Evolutionary conservation across 2,329 filamentous ascomycete species (phyloP).

Genomic region (Colletotrichum sansevieriae): DNA sequence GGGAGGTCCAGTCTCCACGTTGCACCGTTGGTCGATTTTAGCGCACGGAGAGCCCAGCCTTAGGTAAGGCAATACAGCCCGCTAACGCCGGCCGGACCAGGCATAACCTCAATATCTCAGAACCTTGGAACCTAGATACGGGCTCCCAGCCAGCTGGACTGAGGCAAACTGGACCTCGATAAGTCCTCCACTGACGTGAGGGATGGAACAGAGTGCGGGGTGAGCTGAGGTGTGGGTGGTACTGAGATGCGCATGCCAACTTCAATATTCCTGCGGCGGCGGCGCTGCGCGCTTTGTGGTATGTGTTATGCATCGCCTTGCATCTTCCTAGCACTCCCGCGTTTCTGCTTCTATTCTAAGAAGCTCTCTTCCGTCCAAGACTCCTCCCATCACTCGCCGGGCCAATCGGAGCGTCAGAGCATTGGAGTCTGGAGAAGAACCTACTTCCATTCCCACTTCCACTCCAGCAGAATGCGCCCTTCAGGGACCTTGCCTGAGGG

Average conservation of each 20-base stretch:
- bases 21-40: background rate
- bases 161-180: no score
- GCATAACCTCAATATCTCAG: background rate
- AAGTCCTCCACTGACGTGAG: background rate
- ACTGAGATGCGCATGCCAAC: slow-evolving; percentile 2
- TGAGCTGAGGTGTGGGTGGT: slow-evolving; percentile 32
- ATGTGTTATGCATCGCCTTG: background rate
- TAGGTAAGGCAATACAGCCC: slow-evolving; percentile 26
- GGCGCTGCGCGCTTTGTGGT: background rate
- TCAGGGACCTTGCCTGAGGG: slow-evolving; percentile 24
- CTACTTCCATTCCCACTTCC: background rate
- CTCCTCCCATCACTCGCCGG: slow-evolving; percentile 12
- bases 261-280: background rate
- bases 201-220: slow-evolving; percentile 4
- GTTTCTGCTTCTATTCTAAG: slow-evolving; percentile 29
- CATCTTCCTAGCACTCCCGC: slow-evolving; percentile 17
- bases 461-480: slow-evolving; percentile 8
- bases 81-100: slow-evolving; percentile 17
- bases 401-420: slow-evolving; percentile 15
- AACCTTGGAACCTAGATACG: no score
- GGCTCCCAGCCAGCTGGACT: no score
- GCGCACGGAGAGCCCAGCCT: slow-evolving; percentile 21
- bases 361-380: slow-evolving; percentile 25
- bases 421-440: background rate
- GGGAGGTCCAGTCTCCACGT: slow-evolving; percentile 8